phyloP scores from a whole-genome alignment of 257 asterid genomes.

The Gynochthodes officinalis region DNA sequence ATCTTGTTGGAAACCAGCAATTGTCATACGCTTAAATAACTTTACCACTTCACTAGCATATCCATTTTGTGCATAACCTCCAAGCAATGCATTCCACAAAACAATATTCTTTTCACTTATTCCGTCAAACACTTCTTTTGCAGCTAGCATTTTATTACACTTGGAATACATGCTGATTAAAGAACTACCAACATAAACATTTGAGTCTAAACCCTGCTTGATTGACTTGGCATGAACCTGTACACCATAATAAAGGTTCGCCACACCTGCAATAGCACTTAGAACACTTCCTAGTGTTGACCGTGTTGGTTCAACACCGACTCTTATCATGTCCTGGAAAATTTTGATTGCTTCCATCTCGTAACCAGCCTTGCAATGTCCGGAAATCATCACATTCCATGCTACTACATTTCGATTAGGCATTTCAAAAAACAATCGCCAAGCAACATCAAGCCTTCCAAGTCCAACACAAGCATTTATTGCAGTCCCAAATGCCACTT shows the following conservation, averaged over 20 bases:
- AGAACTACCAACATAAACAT: constrained; percentile 84
- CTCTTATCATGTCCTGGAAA: constrained; percentile 54
- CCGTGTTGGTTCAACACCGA: constrained; percentile 68
- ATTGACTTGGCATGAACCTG: constrained; percentile 82
- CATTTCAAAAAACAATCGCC: constrained; percentile 50
- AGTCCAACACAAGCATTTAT: constrained; percentile 58
- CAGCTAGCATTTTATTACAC: constrained; percentile 66
- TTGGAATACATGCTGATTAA: constrained; percentile 85
- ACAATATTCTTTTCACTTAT: constrained; percentile 64
- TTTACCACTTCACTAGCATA: constrained; percentile 51
- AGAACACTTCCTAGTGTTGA: constrained; percentile 81
- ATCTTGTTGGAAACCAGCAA: constrained; percentile 53
- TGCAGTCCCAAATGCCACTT: constrained; percentile 62
- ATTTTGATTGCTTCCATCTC: constrained; percentile 55
- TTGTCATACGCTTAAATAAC: constrained; percentile 48
- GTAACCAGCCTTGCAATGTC: constrained; percentile 58
- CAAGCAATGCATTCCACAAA: constrained; percentile 79
- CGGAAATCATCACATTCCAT: constrained; percentile 91
- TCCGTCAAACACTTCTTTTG: constrained; percentile 55
- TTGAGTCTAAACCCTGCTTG: constrained; percentile 69
- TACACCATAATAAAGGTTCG: constrained; percentile 49
- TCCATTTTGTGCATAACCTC: constrained; percentile 81
- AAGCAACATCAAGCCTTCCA: constrained; percentile 67
- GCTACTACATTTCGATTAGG: constrained; percentile 62
- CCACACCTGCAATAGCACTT: constrained; percentile 63